These are phyloP conservation scores for Keithomyces neogunnii DNA, from an alignment of 2,329 filamentous ascomycete species.

Conservation along the genomic window DNA sequence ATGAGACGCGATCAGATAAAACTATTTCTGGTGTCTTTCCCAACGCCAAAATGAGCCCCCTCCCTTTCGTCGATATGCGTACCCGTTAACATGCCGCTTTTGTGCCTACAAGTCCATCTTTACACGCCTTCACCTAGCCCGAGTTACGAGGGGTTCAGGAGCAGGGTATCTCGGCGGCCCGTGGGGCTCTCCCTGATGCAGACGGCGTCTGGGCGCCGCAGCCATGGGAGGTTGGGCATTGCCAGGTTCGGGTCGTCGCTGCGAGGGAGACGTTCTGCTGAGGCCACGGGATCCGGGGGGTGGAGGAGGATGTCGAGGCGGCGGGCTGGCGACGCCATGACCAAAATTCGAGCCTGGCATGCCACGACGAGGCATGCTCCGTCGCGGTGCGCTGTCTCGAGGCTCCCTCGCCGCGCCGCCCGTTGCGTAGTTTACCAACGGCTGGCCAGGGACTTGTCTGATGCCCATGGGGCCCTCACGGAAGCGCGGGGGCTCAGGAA, in stretches of 20 bases:
- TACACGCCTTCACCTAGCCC: conserved; percentile 12
- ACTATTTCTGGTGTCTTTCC: neutral
- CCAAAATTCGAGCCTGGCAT: conserved; percentile 1
- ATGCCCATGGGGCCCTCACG: conserved; percentile 42
- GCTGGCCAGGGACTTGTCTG: conserved; percentile 26
- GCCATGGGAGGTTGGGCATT: conserved; percentile 14
- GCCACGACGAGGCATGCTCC: conserved; percentile 8
- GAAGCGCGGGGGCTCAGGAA: conserved; percentile 52
- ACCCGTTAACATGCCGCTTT: neutral
- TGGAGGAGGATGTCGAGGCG: conserved; percentile 18
- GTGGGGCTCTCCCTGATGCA: conserved; percentile 4
- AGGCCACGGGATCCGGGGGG: neutral
- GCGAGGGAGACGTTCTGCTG: conserved; percentile 1
- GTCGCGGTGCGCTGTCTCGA: conserved; percentile 4
- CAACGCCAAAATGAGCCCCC: neutral
- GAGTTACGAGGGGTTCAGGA: conserved; percentile 22
- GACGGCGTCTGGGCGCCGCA: conserved; percentile 18
- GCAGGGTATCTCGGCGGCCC: conserved; percentile 10
- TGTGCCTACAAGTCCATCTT: neutral
- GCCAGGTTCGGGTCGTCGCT: conserved; percentile 1
- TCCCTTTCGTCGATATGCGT: neutral
- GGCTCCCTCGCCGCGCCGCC: conserved; percentile 13
- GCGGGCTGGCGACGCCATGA: conserved; percentile 4
- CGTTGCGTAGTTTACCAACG: conserved; percentile 38
- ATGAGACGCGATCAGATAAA: neutral